Evolutionary conservation across 441 rosid species (phyloP).

Genomic region (Erysimum pusillum): DNA sequence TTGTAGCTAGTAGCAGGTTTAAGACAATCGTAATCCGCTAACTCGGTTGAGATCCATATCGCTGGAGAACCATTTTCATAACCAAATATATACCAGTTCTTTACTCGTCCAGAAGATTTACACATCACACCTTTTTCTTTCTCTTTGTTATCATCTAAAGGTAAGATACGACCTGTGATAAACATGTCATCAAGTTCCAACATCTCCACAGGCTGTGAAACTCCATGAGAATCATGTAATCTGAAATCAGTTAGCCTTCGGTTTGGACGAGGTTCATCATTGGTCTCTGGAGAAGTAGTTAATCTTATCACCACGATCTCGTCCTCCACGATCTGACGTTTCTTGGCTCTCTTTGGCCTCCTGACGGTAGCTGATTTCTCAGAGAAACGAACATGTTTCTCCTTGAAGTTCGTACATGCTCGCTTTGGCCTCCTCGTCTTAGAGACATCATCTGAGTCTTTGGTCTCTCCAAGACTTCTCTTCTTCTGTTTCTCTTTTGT

Average conservation of each 20-base stretch:
- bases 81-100: conserved; percentile 77
- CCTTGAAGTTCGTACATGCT: too few species aligned
- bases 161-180: conserved; percentile 69
- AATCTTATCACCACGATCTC: conserved; percentile 54
- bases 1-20: conserved; percentile 69
- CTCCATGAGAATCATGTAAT: conserved; percentile 61
- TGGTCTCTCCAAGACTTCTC: too few species aligned
- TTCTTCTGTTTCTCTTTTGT: too few species aligned
- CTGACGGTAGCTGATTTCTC: too few species aligned
- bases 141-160: conserved; percentile 55
- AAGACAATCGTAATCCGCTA: conserved; percentile 71
- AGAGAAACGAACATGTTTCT: too few species aligned
- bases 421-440: too few species aligned
- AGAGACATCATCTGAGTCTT: too few species aligned
- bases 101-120: conserved; percentile 68
- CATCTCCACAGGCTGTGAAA: conserved; percentile 69
- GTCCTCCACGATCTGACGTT: conserved; percentile 35
- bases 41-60: conserved; percentile 74
- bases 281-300: conserved; percentile 40
- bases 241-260: conserved; percentile 72
- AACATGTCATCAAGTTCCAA: conserved; percentile 67
- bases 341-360: too few species aligned
- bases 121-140: conserved; percentile 60
- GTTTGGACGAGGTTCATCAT: conserved; percentile 58
- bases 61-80: conserved; percentile 80